phyloP scores from a whole-genome alignment of 2,329 filamentous ascomycete species.

The Ceratocystis cacaofunesta region DNA sequence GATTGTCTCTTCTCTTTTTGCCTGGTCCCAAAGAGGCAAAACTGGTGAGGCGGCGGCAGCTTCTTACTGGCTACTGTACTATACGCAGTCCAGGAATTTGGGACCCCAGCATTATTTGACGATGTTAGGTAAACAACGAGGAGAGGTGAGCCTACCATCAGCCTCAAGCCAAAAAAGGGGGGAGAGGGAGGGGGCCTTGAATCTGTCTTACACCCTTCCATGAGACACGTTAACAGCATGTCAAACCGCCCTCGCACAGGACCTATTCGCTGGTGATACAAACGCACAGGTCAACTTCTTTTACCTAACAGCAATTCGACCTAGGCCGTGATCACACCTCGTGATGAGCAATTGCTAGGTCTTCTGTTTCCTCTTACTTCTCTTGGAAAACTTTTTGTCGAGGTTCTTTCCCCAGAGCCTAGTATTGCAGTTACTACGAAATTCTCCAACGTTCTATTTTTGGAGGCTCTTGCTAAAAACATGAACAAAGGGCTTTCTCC shows the following conservation, averaged over 20 bases:
- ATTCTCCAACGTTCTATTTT: slow-evolving; percentile 1
- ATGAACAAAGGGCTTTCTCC: background rate
- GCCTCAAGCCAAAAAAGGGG: background rate
- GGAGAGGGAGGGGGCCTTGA: background rate
- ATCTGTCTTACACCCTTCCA: background rate
- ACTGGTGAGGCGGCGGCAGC: background rate
- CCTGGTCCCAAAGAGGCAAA: background rate
- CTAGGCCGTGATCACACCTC: background rate
- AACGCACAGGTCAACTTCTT: slow-evolving; percentile 2
- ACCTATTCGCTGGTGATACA: slow-evolving; percentile 2
- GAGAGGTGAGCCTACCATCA: background rate
- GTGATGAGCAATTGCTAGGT: background rate
- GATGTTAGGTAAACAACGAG: background rate
- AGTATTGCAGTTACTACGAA: background rate
- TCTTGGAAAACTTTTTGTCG: background rate
- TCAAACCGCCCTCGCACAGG: background rate
- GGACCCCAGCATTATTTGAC: background rate
- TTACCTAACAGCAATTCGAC: background rate
- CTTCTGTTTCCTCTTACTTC: background rate
- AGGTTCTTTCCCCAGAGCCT: background rate
- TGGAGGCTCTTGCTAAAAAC: background rate
- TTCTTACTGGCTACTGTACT: background rate
- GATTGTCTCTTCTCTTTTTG: background rate
- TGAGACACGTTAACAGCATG: background rate
- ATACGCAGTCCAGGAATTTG: background rate